phyloP scores from a whole-genome alignment of 306 rosid genomes.

The Adenanthera pavonina region DNA sequence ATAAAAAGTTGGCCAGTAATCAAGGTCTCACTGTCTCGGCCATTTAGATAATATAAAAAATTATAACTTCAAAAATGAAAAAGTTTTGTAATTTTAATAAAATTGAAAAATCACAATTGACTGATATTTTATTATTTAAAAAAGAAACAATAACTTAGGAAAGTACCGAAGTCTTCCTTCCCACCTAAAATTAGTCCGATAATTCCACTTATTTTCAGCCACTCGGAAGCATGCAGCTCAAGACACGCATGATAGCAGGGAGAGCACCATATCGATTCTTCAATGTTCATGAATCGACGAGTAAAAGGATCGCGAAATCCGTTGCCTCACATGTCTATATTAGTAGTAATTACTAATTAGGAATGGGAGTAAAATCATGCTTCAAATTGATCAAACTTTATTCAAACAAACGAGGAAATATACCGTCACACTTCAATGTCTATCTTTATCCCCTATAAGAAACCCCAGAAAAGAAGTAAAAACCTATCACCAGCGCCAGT shows the following conservation, averaged over 20 bases:
- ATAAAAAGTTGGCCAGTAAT: slow-evolving; percentile 14
- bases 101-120: neutral
- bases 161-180: neutral
- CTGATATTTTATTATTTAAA: neutral
- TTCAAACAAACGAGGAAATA: slow-evolving; percentile 35
- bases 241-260: too few species aligned
- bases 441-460: slow-evolving; percentile 1
- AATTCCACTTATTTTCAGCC: neutral
- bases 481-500: slow-evolving; percentile 35
- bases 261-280: neutral
- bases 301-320: neutral
- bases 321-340: neutral
- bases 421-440: slow-evolving; percentile 30
- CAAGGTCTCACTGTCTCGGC: neutral
- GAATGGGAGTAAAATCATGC: slow-evolving; percentile 14
- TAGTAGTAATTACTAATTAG: too few species aligned
- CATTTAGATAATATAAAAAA: neutral
- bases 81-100: neutral
- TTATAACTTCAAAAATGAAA: neutral
- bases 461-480: slow-evolving; percentile 15
- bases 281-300: neutral
- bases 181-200: neutral
- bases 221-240: neutral
- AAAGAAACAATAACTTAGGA: neutral
- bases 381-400: slow-evolving; percentile 20